phyloP scores from a whole-genome alignment of 1,284 basidiomycete species.

The Apiotrichum veenhuisii region DNA sequence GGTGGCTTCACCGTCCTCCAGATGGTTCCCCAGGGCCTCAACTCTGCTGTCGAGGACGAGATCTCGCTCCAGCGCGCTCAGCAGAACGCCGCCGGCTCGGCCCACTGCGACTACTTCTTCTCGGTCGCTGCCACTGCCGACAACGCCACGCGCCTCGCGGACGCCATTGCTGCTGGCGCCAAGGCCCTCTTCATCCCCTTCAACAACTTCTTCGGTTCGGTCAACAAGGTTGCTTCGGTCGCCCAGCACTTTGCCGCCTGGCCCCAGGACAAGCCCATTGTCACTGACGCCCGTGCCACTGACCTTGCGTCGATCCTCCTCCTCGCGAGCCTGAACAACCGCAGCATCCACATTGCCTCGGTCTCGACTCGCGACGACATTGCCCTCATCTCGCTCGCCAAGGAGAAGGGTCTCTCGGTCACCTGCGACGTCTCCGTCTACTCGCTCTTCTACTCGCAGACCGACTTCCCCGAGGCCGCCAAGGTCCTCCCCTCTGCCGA shows the following conservation, averaged over 20 bases:
- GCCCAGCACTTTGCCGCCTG: slow-evolving; percentile 87
- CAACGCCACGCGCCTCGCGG: slow-evolving; percentile 64
- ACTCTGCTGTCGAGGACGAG: slow-evolving; percentile 63
- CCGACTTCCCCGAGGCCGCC: slow-evolving; percentile 64
- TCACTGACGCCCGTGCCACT: slow-evolving; percentile 88
- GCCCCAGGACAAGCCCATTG: slow-evolving; percentile 85
- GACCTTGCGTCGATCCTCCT: slow-evolving; percentile 91
- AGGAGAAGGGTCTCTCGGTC: slow-evolving; percentile 87
- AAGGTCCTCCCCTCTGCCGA: slow-evolving; percentile 67
- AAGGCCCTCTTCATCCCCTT: slow-evolving; percentile 84
- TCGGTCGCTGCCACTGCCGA: slow-evolving; percentile 68
- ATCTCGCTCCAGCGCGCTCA: slow-evolving; percentile 66
- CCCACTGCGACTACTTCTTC: slow-evolving; percentile 83
- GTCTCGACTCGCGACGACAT: slow-evolving; percentile 86
- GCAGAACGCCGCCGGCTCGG: slow-evolving; percentile 59
- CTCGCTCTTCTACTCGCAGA: slow-evolving; percentile 81
- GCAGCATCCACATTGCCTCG: slow-evolving; percentile 90
- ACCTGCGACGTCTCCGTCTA: slow-evolving; percentile 96
- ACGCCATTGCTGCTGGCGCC: slow-evolving; percentile 70
- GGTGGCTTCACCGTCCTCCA: slow-evolving; percentile 83
- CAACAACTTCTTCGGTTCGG: slow-evolving; percentile 57
- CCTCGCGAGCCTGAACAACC: slow-evolving; percentile 83
- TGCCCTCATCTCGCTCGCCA: slow-evolving; percentile 86
- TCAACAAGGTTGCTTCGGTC: slow-evolving; percentile 57
- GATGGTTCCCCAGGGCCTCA: slow-evolving; percentile 67